phyloP scores from a whole-genome alignment of 1,139 yeast species.

The Pichia terricola region DNA sequence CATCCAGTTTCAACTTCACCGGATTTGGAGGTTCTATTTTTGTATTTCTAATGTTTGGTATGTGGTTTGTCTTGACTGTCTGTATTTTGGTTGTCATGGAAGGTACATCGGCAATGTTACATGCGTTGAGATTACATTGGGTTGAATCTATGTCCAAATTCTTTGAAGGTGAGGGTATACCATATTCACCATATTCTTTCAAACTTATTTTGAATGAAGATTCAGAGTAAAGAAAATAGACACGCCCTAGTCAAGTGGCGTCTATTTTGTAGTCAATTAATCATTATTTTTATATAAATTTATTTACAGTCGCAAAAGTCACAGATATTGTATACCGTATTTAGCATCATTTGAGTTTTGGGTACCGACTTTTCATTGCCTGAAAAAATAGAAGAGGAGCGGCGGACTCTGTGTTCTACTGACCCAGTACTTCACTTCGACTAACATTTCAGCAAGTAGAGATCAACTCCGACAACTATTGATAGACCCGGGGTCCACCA shows the following conservation, averaged over 20 bases:
- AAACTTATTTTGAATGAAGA: slow-evolving; percentile 7
- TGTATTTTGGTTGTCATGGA: slow-evolving; percentile 73
- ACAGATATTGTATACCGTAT: background rate
- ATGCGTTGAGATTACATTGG: slow-evolving; percentile 78
- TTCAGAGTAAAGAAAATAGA: background rate
- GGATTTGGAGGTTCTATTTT: slow-evolving; percentile 41
- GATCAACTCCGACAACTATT: too few species aligned
- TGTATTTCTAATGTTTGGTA: slow-evolving; percentile 55
- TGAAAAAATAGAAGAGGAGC: too few species aligned
- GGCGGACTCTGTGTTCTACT: too few species aligned
- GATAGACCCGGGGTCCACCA: too few species aligned
- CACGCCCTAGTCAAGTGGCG: background rate
- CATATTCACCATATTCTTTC: slow-evolving; percentile 63
- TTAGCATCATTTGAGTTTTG: too few species aligned
- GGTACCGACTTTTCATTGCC: too few species aligned
- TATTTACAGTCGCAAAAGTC: background rate
- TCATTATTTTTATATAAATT: too few species aligned
- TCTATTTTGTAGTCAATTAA: too few species aligned
- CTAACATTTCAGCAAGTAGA: too few species aligned
- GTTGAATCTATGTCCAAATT: slow-evolving; percentile 81
- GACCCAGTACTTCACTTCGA: too few species aligned
- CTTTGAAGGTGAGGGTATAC: slow-evolving; percentile 73
- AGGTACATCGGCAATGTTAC: slow-evolving; percentile 84
- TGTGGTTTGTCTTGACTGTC: slow-evolving; percentile 73
- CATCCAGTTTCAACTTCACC: slow-evolving; percentile 35